Evolutionary conservation across 108 stramenopile genomes (phyloP), one percentile per base, ranked within the genome.

Genomic region (Fistulifera solaris): DNA sequence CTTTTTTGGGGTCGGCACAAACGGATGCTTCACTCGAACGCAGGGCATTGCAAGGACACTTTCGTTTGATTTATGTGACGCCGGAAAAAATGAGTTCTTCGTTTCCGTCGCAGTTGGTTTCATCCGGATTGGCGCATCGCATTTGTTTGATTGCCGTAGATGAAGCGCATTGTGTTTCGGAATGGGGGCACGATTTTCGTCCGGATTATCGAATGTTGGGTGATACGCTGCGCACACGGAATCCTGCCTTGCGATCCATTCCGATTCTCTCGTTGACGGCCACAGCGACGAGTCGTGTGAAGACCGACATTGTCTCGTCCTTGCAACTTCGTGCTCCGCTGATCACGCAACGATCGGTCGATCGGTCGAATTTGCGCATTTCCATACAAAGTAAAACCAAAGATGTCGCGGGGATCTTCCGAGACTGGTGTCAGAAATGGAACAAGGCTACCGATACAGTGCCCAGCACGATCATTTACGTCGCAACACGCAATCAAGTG

Each of bases 171-270:
- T 98, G 97, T 63, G 87, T 95, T 38, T 77, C 73, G 19, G 87
- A 95, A 60, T 98, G 97, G 97, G 93, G 95, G 0, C 77, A 87
- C 60, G 94, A 96, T 61, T 98, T 98, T 65, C 87, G 95, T 21
- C 77, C 73, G 3, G 73, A 79, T 22, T 98, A 91, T 67, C 60
- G 79, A 11, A n/a, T 56, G 38, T 68, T 93, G 15, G 88, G 84
- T 7, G 24, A 56, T 38, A 35, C 61, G 4, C 53, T 94, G 6
- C 76, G 88, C 19, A 40, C 6, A 7, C 22, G 40, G 22, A 5
- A 16, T 16, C 15, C 13, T 13, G 16, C 19, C n/a, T 58, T 82
- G 17, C 26, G 21, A 35, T 38, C 65, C 10, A 67, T 87, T 48
- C 95, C 93, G 0, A 58, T 94, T 8, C 53, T 98, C 16, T 94